Evolutionary conservation across 306 rosid genomes (phyloP).

Genomic region (Calophaca sinica): DNA sequence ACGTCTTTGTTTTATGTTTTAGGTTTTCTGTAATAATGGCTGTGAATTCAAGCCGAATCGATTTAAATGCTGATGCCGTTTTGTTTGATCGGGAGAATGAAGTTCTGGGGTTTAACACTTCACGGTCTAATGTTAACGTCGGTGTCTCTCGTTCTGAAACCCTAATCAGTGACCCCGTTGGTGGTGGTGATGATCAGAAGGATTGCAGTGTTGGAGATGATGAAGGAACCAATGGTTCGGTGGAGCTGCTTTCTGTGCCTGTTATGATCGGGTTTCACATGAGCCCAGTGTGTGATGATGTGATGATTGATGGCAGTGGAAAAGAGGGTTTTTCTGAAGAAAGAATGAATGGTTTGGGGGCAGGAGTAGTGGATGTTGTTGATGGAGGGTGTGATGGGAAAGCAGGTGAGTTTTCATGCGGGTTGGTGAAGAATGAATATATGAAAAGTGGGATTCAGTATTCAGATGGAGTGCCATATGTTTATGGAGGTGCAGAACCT

Average conservation of each 20-base stretch:
- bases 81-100: conserved; percentile 52
- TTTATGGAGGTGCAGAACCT: conserved; percentile 11
- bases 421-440: conserved; percentile 35
- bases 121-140: conserved; percentile 27
- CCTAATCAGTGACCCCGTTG: conserved; percentile 37
- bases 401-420: conserved; percentile 2
- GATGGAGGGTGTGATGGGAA: conserved; percentile 41
- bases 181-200: conserved; percentile 38
- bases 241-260: conserved; percentile 8
- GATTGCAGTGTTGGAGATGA: not conserved
- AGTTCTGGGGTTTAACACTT: conserved; percentile 36
- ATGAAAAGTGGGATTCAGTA: conserved; percentile 4
- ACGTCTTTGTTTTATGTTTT: conserved; percentile 21
- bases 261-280: conserved; percentile 24
- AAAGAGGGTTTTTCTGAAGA: conserved; percentile 39
- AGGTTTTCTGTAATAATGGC: conserved; percentile 54
- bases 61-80: conserved; percentile 60
- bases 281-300: conserved; percentile 25
- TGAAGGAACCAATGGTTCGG: conserved; percentile 17
- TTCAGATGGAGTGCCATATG: conserved; percentile 30
- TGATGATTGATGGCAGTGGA: conserved; percentile 29
- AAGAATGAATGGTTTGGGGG: conserved; percentile 26
- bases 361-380: conserved; percentile 18
- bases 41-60: conserved; percentile 45
- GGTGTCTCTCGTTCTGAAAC: conserved; percentile 39